These are phyloP conservation scores for Phytophthora citricola DNA, from an alignment of 352 stramenopile species.

Conservation along the genomic window DNA sequence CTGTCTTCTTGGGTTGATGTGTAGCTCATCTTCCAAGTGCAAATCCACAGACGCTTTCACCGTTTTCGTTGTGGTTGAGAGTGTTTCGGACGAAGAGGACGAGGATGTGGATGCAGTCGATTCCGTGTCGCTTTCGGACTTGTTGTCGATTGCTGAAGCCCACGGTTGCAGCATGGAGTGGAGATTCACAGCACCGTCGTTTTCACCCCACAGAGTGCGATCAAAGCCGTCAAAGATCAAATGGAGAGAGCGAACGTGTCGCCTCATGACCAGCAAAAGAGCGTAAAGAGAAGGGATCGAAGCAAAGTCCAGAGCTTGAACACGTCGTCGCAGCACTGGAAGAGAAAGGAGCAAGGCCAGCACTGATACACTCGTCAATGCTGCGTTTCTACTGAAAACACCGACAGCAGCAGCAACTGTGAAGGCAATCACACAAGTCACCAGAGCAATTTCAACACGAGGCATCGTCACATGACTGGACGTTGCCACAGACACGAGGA, in stretches of 20 bases:
- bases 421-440: slow-evolving; percentile 4
- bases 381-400: slow-evolving; percentile 6
- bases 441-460: slow-evolving; percentile 27
- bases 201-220: slow-evolving; percentile 58
- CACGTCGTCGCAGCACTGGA: slow-evolving; percentile 9
- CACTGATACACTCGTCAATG: background rate
- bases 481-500: slow-evolving; percentile 65
- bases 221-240: slow-evolving; percentile 73
- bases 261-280: slow-evolving; percentile 56
- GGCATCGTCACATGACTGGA: slow-evolving; percentile 45
- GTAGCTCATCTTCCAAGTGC: slow-evolving; percentile 1
- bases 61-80: background rate
- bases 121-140: slow-evolving; percentile 26
- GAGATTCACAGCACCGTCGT: slow-evolving; percentile 77
- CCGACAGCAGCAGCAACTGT: slow-evolving; percentile 13
- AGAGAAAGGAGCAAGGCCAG: slow-evolving; percentile 1
- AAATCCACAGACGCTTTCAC: slow-evolving; percentile 4
- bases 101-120: slow-evolving; percentile 32
- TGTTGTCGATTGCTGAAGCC: slow-evolving; percentile 13
- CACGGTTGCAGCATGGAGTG: slow-evolving; percentile 60
- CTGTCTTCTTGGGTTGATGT: background rate
- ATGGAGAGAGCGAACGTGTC: slow-evolving; percentile 45
- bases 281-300: slow-evolving; percentile 61
- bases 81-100: slow-evolving; percentile 28
- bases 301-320: slow-evolving; percentile 54